Conservation (phyloP, 176 grass and related monocot species). For the Cymbopogon citratus region DNA sequence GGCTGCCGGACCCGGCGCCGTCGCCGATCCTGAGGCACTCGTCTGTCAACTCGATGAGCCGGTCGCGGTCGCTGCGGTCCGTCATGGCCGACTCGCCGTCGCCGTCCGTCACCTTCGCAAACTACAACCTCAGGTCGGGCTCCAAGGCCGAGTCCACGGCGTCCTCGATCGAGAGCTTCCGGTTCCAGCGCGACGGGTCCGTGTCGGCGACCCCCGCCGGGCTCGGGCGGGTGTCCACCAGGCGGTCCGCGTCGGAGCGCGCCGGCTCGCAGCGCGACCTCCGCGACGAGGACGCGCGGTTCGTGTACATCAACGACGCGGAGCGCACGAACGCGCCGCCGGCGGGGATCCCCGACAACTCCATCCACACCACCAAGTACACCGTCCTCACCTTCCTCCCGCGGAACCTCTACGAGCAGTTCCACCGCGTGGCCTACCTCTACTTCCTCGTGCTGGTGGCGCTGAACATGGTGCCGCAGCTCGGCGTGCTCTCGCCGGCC, state of each 20-base stretch:
- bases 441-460: constrained; percentile 70
- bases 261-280: constrained; percentile 72
- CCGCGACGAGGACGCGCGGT: constrained; percentile 81
- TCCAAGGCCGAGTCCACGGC: constrained; percentile 31
- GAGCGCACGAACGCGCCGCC: constrained; percentile 43
- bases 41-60: not conserved
- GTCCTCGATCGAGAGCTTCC: constrained; percentile 33
- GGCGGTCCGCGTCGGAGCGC: constrained; percentile 56
- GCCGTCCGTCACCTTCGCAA: constrained; percentile 42
- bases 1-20: constrained; percentile 45
- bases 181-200: constrained; percentile 31
- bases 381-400: constrained; percentile 77
- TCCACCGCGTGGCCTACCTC: constrained; percentile 78
- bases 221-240: constrained; percentile 18
- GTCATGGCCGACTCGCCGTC: constrained; percentile 24
- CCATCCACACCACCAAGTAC: constrained; percentile 75
- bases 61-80: constrained; percentile 35
- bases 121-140: constrained; percentile 21
- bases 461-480: constrained; percentile 81
- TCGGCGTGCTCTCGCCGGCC: constrained; percentile 51
- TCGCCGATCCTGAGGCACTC: constrained; percentile 51
- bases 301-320: constrained; percentile 82
- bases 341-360: constrained; percentile 47
- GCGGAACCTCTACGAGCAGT: constrained; percentile 95
- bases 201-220: not conserved